Evolutionary conservation across 441 rosid species (phyloP).

Genomic region (Populus hybrid): DNA sequence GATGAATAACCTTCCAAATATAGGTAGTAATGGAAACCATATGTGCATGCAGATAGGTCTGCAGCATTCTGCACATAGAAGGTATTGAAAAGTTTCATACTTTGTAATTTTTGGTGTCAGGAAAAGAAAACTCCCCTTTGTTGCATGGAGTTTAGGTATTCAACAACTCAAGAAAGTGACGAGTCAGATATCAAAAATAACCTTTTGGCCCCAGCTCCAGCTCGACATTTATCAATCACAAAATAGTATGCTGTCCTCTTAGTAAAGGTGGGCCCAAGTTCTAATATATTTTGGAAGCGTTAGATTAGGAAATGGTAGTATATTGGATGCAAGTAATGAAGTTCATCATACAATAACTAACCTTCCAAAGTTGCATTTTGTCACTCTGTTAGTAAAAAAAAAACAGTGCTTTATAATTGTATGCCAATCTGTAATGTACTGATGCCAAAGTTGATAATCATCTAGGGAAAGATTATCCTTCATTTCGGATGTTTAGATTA

Average conservation of each 20-base stretch:
- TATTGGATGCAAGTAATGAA: not conserved
- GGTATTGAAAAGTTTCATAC: not conserved
- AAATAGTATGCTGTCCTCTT: not conserved
- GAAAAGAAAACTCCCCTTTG: not conserved
- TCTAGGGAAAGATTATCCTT: not conserved
- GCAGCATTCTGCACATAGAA: not conserved
- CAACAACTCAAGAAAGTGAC: not conserved
- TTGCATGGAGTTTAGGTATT: slow-evolving; percentile 14
- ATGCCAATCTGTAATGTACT: not conserved
- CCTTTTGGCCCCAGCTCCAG: not conserved
- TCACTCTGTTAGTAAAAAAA: not conserved
- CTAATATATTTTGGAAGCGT: not conserved
- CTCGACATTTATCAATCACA: not conserved
- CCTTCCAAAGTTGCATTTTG: slow-evolving; percentile 2
- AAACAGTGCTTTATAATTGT: not conserved
- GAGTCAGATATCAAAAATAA: not conserved
- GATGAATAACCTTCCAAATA: not conserved
- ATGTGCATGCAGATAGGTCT: not conserved
- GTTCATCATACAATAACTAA: slow-evolving; percentile 9
- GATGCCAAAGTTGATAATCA: not conserved
- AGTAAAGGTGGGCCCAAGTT: not conserved
- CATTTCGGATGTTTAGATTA: not conserved
- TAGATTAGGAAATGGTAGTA: not conserved
- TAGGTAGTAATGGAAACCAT: not conserved
- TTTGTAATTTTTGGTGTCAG: not conserved